Evolutionary conservation across 768 basidiomycete genomes (phyloP).

Genomic region (Flagelloscypha sp.): DNA sequence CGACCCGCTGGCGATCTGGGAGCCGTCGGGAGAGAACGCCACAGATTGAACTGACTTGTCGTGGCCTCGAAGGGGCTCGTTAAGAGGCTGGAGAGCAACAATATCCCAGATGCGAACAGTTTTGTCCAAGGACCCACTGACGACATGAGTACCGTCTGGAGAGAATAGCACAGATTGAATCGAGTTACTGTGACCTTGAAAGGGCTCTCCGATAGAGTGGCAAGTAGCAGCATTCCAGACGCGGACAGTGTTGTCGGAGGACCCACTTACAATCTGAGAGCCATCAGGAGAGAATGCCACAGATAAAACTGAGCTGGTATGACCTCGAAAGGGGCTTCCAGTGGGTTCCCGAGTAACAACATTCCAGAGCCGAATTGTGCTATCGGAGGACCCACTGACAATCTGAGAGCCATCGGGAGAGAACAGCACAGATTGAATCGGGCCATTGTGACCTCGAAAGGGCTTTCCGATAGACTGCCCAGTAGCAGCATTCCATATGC

Average conservation of each 20-base stretch:
- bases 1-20: conserved; percentile 6
- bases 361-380: conserved; percentile 9
- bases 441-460: conserved; percentile 6
- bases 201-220: not conserved
- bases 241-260: conserved; percentile 6
- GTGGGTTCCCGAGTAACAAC: conserved; percentile 2
- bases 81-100: not conserved
- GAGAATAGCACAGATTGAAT: conserved; percentile 5
- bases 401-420: conserved; percentile 23
- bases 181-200: not conserved
- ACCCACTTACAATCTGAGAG: conserved; percentile 19
- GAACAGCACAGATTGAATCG: conserved; percentile 4
- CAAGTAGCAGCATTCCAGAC: conserved; percentile 11
- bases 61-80: conserved; percentile 6
- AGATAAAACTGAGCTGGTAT: not conserved
- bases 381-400: conserved; percentile 32
- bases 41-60: conserved; percentile 4
- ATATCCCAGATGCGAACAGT: conserved; percentile 11
- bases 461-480: not conserved
- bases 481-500: conserved; percentile 14
- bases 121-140: conserved; percentile 6
- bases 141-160: conserved; percentile 8
- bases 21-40: conserved; percentile 13
- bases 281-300: conserved; percentile 38
- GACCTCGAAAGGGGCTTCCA: not conserved